A percentile compares a stretch with the other conserved stretches of the same genome.
These are phyloP conservation scores for Digitaria exilis DNA, from an alignment of 202 grass and related monocot species.

Conservation along the genomic window DNA sequence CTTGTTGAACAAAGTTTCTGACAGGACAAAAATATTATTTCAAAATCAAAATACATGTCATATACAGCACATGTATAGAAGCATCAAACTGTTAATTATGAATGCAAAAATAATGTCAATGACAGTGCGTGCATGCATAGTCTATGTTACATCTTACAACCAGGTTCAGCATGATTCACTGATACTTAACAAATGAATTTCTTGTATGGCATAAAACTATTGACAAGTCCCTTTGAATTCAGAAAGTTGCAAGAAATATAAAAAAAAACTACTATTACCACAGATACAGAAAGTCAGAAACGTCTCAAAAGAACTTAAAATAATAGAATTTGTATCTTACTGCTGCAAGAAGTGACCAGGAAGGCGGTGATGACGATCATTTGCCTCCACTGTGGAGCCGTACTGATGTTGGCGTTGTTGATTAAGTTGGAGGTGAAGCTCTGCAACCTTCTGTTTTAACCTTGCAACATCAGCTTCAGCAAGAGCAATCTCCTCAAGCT, in stretches of 20 bases:
- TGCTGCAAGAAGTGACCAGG: slow-evolving; percentile 77
- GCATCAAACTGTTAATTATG: slow-evolving; percentile 2
- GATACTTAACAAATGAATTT: slow-evolving; percentile 11
- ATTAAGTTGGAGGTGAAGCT: slow-evolving; percentile 97
- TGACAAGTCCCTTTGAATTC: neutral
- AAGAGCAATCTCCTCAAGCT: slow-evolving; percentile 95
- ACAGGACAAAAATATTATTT: slow-evolving; percentile 33
- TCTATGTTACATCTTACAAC: neutral
- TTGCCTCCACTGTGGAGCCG: slow-evolving; percentile 53
- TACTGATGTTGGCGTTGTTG: slow-evolving; percentile 90
- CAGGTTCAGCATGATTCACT: slow-evolving; percentile 9
- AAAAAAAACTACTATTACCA: slow-evolving; percentile 4
- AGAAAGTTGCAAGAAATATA: neutral
- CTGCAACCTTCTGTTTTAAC: slow-evolving; percentile 92
- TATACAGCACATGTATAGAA: slow-evolving; percentile 3
- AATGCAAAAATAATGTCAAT: slow-evolving; percentile 2
- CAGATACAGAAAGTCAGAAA: slow-evolving; percentile 33
- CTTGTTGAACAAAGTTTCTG: slow-evolving; percentile 94
- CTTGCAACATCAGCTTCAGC: slow-evolving; percentile 94
- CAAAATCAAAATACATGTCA: slow-evolving; percentile 36
- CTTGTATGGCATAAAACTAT: slow-evolving; percentile 32
- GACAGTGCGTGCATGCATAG: neutral
- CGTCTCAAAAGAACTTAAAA: neutral
- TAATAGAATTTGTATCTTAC: slow-evolving; percentile 54
- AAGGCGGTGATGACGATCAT: slow-evolving; percentile 66